These are phyloP conservation scores for Oenanthe javanica DNA, from an alignment of 140 eudicot species.

Conservation along the genomic window DNA sequence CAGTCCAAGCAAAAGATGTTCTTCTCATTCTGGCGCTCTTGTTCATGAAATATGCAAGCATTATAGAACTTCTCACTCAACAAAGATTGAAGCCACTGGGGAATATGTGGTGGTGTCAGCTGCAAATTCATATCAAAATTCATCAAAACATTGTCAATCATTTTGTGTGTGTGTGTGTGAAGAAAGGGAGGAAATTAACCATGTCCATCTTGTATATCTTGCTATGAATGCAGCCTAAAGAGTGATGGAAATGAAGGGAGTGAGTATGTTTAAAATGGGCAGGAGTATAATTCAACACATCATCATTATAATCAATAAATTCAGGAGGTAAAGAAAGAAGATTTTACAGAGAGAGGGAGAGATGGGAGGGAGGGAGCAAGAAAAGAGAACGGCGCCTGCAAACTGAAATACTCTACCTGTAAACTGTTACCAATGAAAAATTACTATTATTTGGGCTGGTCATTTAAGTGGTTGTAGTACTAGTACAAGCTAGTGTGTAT, in stretches of 20 bases:
- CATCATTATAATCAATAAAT: not conserved
- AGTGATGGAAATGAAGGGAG: not conserved
- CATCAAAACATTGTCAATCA: not conserved
- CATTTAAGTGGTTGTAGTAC: not conserved
- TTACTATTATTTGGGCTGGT: not conserved
- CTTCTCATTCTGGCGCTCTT: slow-evolving; percentile 61
- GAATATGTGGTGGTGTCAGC: slow-evolving; percentile 35
- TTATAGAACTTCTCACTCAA: slow-evolving; percentile 55
- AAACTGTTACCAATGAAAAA: too few relatives aligned
- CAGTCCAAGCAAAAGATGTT: slow-evolving; percentile 80
- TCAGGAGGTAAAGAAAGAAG: not conserved
- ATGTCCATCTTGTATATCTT: not conserved
- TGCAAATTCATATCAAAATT: slow-evolving; percentile 5
- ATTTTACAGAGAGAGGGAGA: not conserved
- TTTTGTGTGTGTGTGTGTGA: too few relatives aligned
- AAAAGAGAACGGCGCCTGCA: slow-evolving; percentile 53
- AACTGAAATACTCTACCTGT: not conserved
- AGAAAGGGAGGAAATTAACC: not conserved
- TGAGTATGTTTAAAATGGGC: not conserved
- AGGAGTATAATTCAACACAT: not conserved
- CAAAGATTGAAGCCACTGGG: slow-evolving; percentile 50
- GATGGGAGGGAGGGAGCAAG: not conserved
- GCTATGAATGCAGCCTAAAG: not conserved
- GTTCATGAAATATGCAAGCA: slow-evolving; percentile 53
- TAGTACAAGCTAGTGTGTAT: too few relatives aligned